Evolutionary conservation across 225 moss, liverwort and hornwort genomes (phyloP), one percentile per base, ranked within the genome.

Genomic region (Bryum argenteum): DNA sequence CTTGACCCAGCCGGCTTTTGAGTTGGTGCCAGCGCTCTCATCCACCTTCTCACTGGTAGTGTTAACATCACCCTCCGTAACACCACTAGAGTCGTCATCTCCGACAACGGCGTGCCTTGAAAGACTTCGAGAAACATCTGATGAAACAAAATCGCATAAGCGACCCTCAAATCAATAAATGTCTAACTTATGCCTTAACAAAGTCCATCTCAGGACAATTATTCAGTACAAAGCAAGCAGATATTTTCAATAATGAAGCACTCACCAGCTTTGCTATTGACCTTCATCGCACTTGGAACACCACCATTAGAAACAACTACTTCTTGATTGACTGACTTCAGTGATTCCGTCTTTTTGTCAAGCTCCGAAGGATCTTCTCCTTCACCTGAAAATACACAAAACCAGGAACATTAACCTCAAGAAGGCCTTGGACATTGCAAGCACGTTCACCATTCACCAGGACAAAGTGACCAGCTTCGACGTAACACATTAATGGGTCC

Each of bases 51-150:
- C 89, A 56, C 68, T 77, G n/a, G 78, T 81, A 55, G 91, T 87
- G 69, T 81, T 90, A 15, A 81, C 81, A 48, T 87, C 90, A 50
- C 88, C 89, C 74, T 94, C 91, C 12, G 92, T 91, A 50, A 91
- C 88, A 60, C 91, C 90, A 79, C 90, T 95, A 58, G 92, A 92
- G 42, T 91, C 84, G 61, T 94, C 91, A 69, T 91, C 94, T 58
- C 86, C 91, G 17, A 81, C 85, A 64, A 81, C 88, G 57, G 66
- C 82, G 28, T 84, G 77, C 68, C 71, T 85, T 58, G 80, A 74
- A 0, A 75, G 64, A 23, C 68, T 58, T 61, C 74, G 65, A 80
- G 75, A 40, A 56, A 72, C 51, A 21, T 80, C 75, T 86, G 82
- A 63, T 16, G 42, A 67, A 43, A 11, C 57, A 22, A 66, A 6